Evolutionary conservation across 768 basidiomycete genomes (phyloP), one percentile per base, ranked within the genome.

Genomic region (Tricholoma saponaceum): DNA sequence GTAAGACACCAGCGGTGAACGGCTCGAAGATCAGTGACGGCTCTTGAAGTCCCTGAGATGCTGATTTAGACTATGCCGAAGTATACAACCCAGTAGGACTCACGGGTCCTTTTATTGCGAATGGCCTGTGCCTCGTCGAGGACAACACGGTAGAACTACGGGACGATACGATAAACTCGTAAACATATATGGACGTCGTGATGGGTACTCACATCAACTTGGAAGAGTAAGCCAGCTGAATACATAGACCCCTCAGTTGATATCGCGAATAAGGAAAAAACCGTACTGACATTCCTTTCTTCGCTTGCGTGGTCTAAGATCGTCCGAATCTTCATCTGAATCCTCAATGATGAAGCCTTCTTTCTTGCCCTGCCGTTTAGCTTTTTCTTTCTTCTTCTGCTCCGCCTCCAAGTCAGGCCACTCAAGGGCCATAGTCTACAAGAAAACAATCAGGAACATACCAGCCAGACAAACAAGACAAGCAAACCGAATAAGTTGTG

Each of bases 1-100:
- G 86, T 89, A 8, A 89, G 70, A 60, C 80, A 81, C 90, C 90
- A 91, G 37, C 86, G 77, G 65, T 84, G 79, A 16, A 64, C 74
- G 0, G 82, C 61, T 10, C 76, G 69, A 14, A 92, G 69, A 12
- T 82, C 77, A 9, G 79, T 79, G 13, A 84, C 80, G 1, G 83
- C 80, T 16, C 81, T 76, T 16, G 84, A 83, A 41, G 72, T 74
- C 39, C 82, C 82, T 84, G 41, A 22, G 26, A 35, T 39, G 13
- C 10, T 37, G 18, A 20, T 9, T 37, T 37, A 20, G 32, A 10
- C 26, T 28, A 13, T 20, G 16, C 4, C 22, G 32, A 41, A 13
- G 35, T 54, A 37, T 13, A 28, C 14, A 51, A 9, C n/a, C 44
- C 16, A 10, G 18, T 7, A 23, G 26, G 25, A 39, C 79, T 54